Base-by-base conservation (phyloP, 2,329 filamentous ascomycete genomes). In the Aspergillus melleus region DNA sequence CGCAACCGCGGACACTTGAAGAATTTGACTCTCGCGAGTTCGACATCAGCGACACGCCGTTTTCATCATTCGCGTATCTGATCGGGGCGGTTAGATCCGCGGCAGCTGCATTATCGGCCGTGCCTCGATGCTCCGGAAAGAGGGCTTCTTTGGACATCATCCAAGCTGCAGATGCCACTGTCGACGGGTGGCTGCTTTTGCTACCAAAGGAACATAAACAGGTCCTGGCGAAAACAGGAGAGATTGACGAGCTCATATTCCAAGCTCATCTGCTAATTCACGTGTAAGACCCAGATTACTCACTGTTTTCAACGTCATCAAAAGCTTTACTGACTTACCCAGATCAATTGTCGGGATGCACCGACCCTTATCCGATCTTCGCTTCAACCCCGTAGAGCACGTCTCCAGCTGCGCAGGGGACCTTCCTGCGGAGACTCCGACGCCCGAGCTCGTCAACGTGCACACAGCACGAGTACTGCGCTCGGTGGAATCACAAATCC, bases 241-340 rank as follows among this genome's bases (percentile, higher is more conserved):
- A 67, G 2, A 54, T 71, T 9, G 71, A 72, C 50, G 67, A 71
- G 74, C 88, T 95, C 82, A 86, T 95, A 71, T 95, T 95, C 76
- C 90, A 94, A 72, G 91, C 90, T 1, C 86, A 91, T 65, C 91
- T 93, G 83, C 90, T 94, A 69, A 81, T 81, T 50, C 74, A 82
- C 39, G 68, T 64, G 68, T 72, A 57, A 47, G 65, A 56, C 2
- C 11, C 57, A 42, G 16, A 16, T 8, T 5, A 16, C 16, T 14
- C 36, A 6, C 16, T 42, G 1, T 42, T 42, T 14, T 36, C 32
- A 16, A 10, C 4, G 1, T n/a, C 36, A 8, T 8, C 36, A 6
- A 42, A 16, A 16, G 6, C 36, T 14, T n/a, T n/a, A 16, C 36
- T n/a, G 14, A 6, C 36, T 42, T 6, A 1, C 16, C 16, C 5